Conservation (phyloP, 306 rosid genomes). For the Lathyrus oleraceus region DNA sequence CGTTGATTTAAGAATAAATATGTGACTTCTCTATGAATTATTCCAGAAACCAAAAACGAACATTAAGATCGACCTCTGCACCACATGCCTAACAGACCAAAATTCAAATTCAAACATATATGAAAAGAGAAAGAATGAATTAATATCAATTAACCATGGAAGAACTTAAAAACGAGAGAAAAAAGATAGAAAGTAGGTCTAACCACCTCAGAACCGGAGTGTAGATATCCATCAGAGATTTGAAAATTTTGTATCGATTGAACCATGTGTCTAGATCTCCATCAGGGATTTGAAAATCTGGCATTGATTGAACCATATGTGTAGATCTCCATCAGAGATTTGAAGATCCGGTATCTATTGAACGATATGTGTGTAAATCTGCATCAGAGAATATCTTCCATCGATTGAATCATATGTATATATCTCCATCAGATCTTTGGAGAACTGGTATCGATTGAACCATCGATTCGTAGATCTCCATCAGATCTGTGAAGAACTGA, state of each 20-base stretch:
- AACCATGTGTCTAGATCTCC: too few species aligned
- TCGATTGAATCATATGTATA: too few species aligned
- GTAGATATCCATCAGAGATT: neutral
- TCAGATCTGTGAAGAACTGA: too few species aligned
- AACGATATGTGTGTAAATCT: constrained; percentile 13
- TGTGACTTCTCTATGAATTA: neutral
- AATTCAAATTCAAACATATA: neutral
- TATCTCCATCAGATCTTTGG: too few species aligned
- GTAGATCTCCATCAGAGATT: too few species aligned
- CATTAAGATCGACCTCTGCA: constrained; percentile 11
- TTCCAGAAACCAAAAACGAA: constrained; percentile 8
- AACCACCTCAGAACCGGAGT: neutral
- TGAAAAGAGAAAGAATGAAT: neutral
- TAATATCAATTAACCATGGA: neutral
- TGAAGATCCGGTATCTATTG: too few species aligned
- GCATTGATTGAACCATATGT: too few species aligned
- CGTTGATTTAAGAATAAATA: neutral
- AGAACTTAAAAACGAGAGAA: neutral
- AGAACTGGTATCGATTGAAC: too few species aligned
- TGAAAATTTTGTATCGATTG: too few species aligned
- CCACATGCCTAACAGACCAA: neutral
- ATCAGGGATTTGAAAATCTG: too few species aligned
- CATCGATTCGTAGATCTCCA: too few species aligned
- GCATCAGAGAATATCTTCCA: too few species aligned
- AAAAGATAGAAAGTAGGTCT: accelerated